Percentiles rank a stretch among this genome's conserved stretches.
phyloP scores from a whole-genome alignment of 2,329 filamentous ascomycete species.

The Fusarium sp. region DNA sequence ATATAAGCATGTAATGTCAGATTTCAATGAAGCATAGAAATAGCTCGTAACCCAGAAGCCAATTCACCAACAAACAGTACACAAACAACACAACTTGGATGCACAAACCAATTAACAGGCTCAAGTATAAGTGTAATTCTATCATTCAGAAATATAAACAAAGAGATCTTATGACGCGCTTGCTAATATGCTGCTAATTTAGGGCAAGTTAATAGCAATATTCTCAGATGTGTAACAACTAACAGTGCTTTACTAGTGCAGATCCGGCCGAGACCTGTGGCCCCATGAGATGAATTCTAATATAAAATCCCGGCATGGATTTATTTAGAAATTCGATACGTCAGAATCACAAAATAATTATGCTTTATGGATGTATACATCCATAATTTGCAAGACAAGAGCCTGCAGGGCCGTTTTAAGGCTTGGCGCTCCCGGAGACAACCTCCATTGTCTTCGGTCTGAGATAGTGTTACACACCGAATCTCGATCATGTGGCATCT shows the following conservation, averaged over 20 bases:
- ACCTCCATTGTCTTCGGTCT: slow-evolving; percentile 2
- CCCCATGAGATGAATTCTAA: background rate
- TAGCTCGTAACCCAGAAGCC: too few species aligned
- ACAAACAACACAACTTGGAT: too few species aligned
- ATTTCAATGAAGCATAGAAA: too few species aligned
- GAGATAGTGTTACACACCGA: slow-evolving; percentile 12
- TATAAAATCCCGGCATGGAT: background rate
- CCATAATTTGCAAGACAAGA: background rate
- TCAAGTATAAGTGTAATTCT: too few species aligned
- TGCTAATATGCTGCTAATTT: background rate
- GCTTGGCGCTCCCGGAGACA: slow-evolving; percentile 15
- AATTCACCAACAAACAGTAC: too few species aligned
- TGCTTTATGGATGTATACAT: slow-evolving; percentile 10
- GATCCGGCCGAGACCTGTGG: background rate
- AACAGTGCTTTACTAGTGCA: background rate
- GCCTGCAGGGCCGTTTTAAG: slow-evolving; percentile 9
- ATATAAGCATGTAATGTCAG: too few species aligned
- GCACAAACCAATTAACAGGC: too few species aligned
- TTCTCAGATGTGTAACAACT: background rate
- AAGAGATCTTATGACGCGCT: too few species aligned
- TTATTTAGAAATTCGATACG: slow-evolving; percentile 1
- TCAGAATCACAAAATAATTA: slow-evolving; percentile 24
- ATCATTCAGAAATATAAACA: too few species aligned
- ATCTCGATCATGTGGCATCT: slow-evolving; percentile 30
- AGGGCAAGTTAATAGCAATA: background rate